phyloP scores from a whole-genome alignment of 148 eudicot species.

The Vaccinium corymbosum region DNA sequence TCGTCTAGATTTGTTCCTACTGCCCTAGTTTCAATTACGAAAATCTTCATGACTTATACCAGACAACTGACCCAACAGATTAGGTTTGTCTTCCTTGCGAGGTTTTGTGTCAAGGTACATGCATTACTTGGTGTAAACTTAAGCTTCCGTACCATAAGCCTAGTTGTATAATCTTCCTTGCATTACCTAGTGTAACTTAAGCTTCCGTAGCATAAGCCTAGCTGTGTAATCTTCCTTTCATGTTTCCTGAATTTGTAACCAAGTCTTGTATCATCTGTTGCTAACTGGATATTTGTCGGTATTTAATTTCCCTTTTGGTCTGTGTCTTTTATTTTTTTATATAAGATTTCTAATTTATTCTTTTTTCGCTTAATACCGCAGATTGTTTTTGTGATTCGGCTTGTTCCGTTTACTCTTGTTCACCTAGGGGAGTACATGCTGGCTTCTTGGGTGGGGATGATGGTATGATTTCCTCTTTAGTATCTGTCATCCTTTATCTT shows the following conservation, averaged over 20 bases:
- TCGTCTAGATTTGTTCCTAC: background rate
- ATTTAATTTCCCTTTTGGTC: background rate
- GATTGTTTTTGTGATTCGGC: constrained; percentile 93
- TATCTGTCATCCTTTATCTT: background rate
- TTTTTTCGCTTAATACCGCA: constrained; percentile 24
- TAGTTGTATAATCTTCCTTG: background rate
- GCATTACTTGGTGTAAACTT: background rate
- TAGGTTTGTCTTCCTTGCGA: background rate
- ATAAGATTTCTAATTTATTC: constrained; percentile 9
- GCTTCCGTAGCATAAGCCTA: background rate
- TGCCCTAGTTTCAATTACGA: background rate
- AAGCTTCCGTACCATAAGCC: background rate
- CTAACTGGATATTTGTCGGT: background rate
- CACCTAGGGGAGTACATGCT: constrained; percentile 68
- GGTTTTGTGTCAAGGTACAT: background rate
- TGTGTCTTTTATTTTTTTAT: background rate
- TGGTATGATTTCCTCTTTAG: constrained; percentile 45
- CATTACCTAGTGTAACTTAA: background rate
- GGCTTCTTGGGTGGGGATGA: constrained; percentile 98
- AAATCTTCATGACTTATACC: background rate
- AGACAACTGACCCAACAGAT: background rate
- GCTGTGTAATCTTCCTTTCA: background rate
- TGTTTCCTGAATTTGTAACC: background rate
- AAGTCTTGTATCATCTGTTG: background rate
- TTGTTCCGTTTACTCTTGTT: constrained; percentile 86